Base-by-base conservation (phyloP, 2,329 filamentous ascomycete genomes). In the Colletotrichum musae region DNA sequence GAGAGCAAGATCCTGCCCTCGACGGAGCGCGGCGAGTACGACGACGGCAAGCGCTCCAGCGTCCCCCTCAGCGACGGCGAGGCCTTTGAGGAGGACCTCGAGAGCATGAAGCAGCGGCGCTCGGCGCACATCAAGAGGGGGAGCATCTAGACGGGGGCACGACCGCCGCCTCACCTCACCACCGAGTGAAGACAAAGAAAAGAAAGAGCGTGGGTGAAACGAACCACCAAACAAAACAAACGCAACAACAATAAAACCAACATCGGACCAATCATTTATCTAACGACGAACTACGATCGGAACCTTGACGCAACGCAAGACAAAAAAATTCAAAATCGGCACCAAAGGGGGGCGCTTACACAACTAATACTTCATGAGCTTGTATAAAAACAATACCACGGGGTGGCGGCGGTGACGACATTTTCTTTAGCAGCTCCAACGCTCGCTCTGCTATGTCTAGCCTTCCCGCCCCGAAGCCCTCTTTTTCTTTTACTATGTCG, bases 21-120 rank as follows among this genome's bases (percentile, higher is more conserved):
- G 48, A 84, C 79, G 50, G 80, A 84, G 74, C 75, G 78, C 43
- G 73, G 73, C 53, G 81, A 83, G 36, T 82, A 80, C 73, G 81
- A 79, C 26, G 78, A 79, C 50, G 73, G 73, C 52, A 82, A 81
- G 70, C 78, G 79, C 21, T 72, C 74, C 52, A 80, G 77, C 70
- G 74, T 77, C 41, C 79, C 81, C 12, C 76, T 83, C 16, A 87
- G 86, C 73, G 86, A 88, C 56, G 81, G 81, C 41, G 85, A 86
- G 64, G 79, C 78, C 53, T 85, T 82, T 74, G 84, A 85, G 60
- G 84, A 86, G 61, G 83, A 84, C 47, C 73, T 82, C 13, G 78
- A 81, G 41, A 68, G 70, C 41, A 71, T 77, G 36, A 76, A 75
- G 53, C 79, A 80, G 72, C 78, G 78, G 65, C 78, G 77, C 57